Percentiles rank a stretch among this genome's conserved stretches.
Evolutionary conservation across 75 land plant species (phyloP).

Genomic region (Cryptomeria japonica): DNA sequence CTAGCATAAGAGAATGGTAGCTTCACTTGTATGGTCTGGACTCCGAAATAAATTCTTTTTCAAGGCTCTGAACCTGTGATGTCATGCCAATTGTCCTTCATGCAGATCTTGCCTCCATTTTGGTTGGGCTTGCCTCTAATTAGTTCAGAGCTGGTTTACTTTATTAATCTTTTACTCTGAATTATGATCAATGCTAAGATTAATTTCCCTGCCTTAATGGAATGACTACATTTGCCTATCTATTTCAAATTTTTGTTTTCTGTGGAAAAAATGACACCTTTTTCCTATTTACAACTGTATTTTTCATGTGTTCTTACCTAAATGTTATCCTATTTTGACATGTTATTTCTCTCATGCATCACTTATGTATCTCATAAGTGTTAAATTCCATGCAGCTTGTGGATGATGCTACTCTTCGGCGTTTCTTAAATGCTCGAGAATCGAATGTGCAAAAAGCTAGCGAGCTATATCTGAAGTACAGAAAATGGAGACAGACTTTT

Average conservation of each 20-base stretch:
- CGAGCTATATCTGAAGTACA: slow-evolving; percentile 14
- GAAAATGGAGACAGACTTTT: slow-evolving; percentile 24
- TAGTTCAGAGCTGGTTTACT: neutral
- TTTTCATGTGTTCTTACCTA: neutral
- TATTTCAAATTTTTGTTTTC: neutral
- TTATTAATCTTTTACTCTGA: neutral
- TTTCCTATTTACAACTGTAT: neutral
- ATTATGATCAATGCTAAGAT: neutral
- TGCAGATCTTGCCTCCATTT: neutral
- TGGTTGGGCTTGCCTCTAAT: neutral
- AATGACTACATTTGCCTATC: neutral
- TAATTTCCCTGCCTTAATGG: neutral
- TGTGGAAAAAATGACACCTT: neutral
- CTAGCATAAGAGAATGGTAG: neutral
- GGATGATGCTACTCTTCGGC: slow-evolving; percentile 27
- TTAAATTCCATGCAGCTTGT: slow-evolving; percentile 4
- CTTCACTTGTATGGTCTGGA: neutral
- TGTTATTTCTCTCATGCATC: neutral
- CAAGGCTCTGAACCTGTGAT: neutral
- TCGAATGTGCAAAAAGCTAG: slow-evolving; percentile 24
- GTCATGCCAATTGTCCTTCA: neutral
- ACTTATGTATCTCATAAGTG: neutral
- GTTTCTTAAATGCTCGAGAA: slow-evolving; percentile 29
- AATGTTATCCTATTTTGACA: neutral
- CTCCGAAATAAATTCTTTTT: neutral